Evolutionary conservation across 2,329 filamentous ascomycete species (phyloP).

Genomic region (Trichophyton mentagrophytes): DNA sequence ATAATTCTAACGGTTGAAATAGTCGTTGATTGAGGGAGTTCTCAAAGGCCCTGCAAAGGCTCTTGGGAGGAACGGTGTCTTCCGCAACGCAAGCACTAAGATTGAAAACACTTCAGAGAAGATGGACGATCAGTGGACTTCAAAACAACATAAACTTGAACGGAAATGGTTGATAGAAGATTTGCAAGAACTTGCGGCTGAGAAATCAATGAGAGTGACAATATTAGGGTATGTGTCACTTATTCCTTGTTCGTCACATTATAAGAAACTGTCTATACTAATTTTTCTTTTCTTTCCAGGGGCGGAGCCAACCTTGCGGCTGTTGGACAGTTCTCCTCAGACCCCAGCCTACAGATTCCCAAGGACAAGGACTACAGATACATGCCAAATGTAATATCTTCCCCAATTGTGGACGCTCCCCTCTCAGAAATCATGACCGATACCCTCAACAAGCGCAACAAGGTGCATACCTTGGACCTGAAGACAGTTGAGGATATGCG

Average conservation of each 20-base stretch:
- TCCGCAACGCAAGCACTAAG: constrained; percentile 70
- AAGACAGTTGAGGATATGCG: constrained; percentile 94
- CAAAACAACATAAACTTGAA: constrained; percentile 85
- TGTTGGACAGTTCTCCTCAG: constrained; percentile 89
- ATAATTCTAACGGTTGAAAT: constrained; percentile 29
- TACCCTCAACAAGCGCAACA: constrained; percentile 86
- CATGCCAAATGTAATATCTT: constrained; percentile 91
- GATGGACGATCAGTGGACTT: constrained; percentile 93
- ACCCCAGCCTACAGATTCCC: constrained; percentile 63
- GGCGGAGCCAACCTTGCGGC: constrained; percentile 91
- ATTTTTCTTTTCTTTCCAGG: constrained; percentile 31
- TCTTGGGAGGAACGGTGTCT: constrained; percentile 64
- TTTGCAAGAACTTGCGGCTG: constrained; percentile 81
- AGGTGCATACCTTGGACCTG: constrained; percentile 48
- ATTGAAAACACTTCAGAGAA: constrained; percentile 89
- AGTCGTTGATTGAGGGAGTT: constrained; percentile 54
- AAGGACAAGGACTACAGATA: constrained; percentile 92
- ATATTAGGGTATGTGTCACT: constrained; percentile 53
- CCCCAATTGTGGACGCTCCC: constrained; percentile 85
- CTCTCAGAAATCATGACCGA: constrained; percentile 81
- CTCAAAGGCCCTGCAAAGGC: constrained; percentile 85
- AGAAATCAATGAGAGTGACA: constrained; percentile 82
- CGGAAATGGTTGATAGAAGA: constrained; percentile 78
- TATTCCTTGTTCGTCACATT: not conserved
- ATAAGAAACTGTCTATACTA: not conserved